Evolutionary conservation across 371 early-diverging fungal genomes (phyloP).

Genomic region (Apophysomyces trapeziformis): DNA sequence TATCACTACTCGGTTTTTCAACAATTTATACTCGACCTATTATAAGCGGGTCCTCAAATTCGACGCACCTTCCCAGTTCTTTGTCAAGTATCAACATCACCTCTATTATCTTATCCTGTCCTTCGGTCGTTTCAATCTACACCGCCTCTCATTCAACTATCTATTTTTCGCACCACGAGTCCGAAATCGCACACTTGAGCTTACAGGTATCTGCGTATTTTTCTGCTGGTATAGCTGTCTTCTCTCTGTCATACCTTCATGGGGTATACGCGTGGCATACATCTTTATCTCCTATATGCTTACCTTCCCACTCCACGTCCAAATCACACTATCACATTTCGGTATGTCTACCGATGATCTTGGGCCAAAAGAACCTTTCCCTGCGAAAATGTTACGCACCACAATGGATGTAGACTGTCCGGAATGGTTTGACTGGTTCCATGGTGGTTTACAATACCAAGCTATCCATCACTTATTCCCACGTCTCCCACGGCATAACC

Average conservation of each 20-base stretch:
- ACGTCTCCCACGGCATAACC: constrained; percentile 88
- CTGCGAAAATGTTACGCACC: constrained; percentile 86
- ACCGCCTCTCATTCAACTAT: constrained; percentile 74
- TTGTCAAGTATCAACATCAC: constrained; percentile 84
- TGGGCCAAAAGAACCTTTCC: constrained; percentile 78
- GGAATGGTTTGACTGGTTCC: constrained; percentile 95
- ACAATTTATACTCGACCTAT: constrained; percentile 91
- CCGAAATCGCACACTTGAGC: constrained; percentile 76
- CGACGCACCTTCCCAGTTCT: constrained; percentile 74
- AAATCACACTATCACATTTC: constrained; percentile 95
- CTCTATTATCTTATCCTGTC: constrained; percentile 85
- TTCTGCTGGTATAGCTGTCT: constrained; percentile 81
- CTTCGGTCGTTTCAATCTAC: constrained; percentile 94
- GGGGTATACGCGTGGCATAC: constrained; percentile 67
- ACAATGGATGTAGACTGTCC: constrained; percentile 98
- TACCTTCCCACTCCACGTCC: constrained; percentile 90
- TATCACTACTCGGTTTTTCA: constrained; percentile 79
- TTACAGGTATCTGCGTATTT: constrained; percentile 72
- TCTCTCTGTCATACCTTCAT: constrained; percentile 70
- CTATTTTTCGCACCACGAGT: constrained; percentile 64
- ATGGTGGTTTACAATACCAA: constrained; percentile 96
- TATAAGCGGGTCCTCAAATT: constrained; percentile 82
- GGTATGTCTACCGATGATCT: constrained; percentile 90
- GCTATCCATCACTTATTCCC: constrained; percentile 97
- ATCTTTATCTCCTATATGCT: constrained; percentile 80